Percentiles rank a stretch among this genome's conserved stretches.
Evolutionary conservation across 495 filamentous ascomycete species (phyloP).

Genomic region (Elaphomyces granulatus): DNA sequence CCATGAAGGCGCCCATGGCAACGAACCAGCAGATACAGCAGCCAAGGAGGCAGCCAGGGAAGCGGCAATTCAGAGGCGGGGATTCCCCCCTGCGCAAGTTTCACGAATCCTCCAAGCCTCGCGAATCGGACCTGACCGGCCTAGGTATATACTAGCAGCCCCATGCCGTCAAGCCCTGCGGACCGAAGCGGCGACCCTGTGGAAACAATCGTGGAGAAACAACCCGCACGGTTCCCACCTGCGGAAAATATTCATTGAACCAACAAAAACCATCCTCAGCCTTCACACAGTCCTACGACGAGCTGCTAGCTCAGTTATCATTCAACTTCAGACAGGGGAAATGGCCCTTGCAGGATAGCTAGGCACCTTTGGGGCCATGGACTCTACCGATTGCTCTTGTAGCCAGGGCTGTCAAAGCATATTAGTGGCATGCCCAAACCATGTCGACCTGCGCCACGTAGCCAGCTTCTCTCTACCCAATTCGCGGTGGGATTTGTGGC

Average conservation of each 20-base stretch:
- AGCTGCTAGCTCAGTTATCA: slow-evolving; percentile 1
- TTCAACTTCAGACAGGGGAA: slow-evolving; percentile 4
- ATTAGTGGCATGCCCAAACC: too few species aligned
- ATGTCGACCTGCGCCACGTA: too few species aligned
- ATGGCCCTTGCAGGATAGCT: too few species aligned
- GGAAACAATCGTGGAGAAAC: neutral
- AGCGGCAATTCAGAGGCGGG: too few species aligned
- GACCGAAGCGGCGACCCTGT: neutral
- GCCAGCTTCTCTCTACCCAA: too few species aligned
- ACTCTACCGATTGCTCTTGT: too few species aligned
- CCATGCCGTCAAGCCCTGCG: neutral
- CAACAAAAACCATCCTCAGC: neutral
- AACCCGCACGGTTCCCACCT: neutral
- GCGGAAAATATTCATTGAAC: neutral
- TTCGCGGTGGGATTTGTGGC: too few species aligned
- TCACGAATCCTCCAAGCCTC: neutral
- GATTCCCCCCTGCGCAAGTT: neutral
- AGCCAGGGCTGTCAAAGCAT: too few species aligned
- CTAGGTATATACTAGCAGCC: neutral
- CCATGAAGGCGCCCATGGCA: slow-evolving; percentile 2
- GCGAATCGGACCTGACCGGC: too few species aligned
- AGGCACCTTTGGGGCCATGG: too few species aligned
- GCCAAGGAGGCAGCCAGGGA: neutral
- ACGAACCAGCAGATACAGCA: neutral
- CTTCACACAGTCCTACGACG: neutral